phyloP scores from a whole-genome alignment of 371 early-diverging fungal genomes.

The Rhizopus microsporus region DNA sequence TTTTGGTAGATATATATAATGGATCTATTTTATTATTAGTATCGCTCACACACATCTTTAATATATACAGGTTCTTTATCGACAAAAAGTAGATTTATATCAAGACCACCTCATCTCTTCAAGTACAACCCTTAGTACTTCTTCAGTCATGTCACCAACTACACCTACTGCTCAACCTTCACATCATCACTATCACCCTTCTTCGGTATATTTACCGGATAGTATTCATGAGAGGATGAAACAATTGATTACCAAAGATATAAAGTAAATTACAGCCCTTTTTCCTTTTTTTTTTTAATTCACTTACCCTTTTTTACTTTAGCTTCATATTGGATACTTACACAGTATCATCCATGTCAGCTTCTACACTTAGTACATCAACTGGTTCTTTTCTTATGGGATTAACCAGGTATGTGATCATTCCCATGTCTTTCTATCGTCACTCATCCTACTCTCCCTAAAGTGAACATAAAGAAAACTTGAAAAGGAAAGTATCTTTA shows the following conservation, averaged over 20 bases:
- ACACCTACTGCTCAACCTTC: slow-evolving; percentile 13
- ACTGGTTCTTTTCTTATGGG: slow-evolving; percentile 7
- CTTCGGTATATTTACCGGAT: slow-evolving; percentile 23
- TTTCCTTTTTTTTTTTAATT: slow-evolving; percentile 13
- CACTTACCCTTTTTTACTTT: slow-evolving; percentile 7
- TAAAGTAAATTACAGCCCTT: slow-evolving; percentile 8
- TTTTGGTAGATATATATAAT: slow-evolving; percentile 35
- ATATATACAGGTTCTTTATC: slow-evolving; percentile 14
- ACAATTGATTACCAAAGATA: slow-evolving; percentile 18
- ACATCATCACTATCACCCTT: background rate
- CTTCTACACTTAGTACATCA: slow-evolving; percentile 7
- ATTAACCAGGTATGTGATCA: background rate
- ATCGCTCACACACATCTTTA: background rate
- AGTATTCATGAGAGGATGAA: slow-evolving; percentile 22
- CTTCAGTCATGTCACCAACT: slow-evolving; percentile 23
- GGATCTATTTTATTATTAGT: slow-evolving; percentile 7
- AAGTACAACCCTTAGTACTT: slow-evolving; percentile 21
- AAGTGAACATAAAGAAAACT: slow-evolving; percentile 15
- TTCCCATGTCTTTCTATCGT: background rate
- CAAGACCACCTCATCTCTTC: slow-evolving; percentile 22
- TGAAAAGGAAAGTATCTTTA: slow-evolving; percentile 52
- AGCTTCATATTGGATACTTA: slow-evolving; percentile 16
- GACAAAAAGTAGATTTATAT: slow-evolving; percentile 14
- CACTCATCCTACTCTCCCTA: background rate
- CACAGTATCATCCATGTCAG: slow-evolving; percentile 3